Base-by-base conservation (phyloP, 2,329 filamentous ascomycete species). In the Colletotrichum sp. region DNA sequence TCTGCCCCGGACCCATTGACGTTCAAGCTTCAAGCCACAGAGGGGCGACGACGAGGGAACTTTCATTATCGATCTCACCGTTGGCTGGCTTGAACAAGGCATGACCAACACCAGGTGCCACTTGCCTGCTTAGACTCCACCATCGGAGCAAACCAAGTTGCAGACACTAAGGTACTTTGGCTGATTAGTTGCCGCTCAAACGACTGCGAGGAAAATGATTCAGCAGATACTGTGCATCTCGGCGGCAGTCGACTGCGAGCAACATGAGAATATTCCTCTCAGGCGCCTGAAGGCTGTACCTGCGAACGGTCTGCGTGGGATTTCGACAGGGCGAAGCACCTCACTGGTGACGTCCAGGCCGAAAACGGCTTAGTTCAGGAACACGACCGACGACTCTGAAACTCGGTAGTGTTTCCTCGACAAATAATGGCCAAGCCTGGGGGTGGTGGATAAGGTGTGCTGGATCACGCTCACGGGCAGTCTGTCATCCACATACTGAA, bases 331-430 rank as follows among this genome's bases (percentile, higher is more conserved):
- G 64, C 44, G 11, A 19, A 25, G 57, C 30, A 29, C 11, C 19
- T 8, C 22, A 19, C 57, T 12, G 6, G 34, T 22, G 25, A 15
- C 19, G 15, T 22, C 30, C 36, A 59, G 13, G 39, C 64, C 64
- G n/a, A 44, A 76, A 77, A 8, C 7, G 52, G 75, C 15, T 61
- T 77, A 66, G 75, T 69, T 7, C 72, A 76, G 75, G 75, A 71
- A 77, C 75, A 76, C 64, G 25, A 75, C 68, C 65, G 72, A 71
- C 62, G 22, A 76, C 59, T 77, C 75, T 77, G 75, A 77, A 77
- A 77, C 75, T 76, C 63, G 75, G 71, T 68, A 75, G 71, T 71
- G 75, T 77, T 75, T 75, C 75, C 65, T 75, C 63, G 66, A 75
- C 57, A 69, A 74, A 65, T 71, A 62, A 67, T 74, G 71, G 74